Base-by-base conservation (phyloP, 192 early-diverging fungal genomes). In the Podila epicladia region DNA sequence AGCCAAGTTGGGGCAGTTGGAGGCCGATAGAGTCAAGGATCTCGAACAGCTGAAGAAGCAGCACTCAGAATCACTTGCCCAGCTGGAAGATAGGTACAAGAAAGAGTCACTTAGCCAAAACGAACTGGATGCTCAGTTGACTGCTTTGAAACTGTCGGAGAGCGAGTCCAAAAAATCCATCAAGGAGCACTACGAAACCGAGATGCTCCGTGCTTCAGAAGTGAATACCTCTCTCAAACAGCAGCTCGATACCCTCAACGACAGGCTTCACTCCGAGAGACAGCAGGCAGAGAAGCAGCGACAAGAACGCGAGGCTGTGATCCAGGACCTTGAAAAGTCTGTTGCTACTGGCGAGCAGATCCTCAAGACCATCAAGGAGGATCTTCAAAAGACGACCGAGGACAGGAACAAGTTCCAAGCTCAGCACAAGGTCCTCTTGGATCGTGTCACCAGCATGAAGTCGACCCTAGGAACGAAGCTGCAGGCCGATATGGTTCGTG, bases 391-490 rank as follows among this genome's bases (percentile, higher is more conserved):
- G 45, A 74, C 68, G 4, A 64, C 51, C 3, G 85, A 84, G 35
- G 87, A 92, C 38, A 87, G 87, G 31, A 76, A 86, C 22, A 80
- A 85, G 26, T 66, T 93, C 11, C 73, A 82, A 29, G 61, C 74
- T 28, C 91, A 95, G 41, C 83, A 96, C 65, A 88, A 92, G 53
- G 71, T 87, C 48, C 77, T 97, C 19, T 75, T 97, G 53, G 94
- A 91, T 31, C 91, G 92, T 61, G 84, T 98, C 7, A 85, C 90
- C 3, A 90, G 85, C 29, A 92, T 97, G 87, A 96, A 96, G 72
- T 92, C 90, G 35, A 91, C 93, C 0, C 75, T 97, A 4, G 91
- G 87, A 37, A 90, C 95, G 15, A 93, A 94, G 82, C 85, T 97
- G 61, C 94, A 96, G 74, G 92, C 90, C 13, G 96, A 98, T 65